These are phyloP conservation scores for Geosmithia morbida DNA, from an alignment of 2,329 filamentous ascomycete genomes.

Conservation along the genomic window DNA sequence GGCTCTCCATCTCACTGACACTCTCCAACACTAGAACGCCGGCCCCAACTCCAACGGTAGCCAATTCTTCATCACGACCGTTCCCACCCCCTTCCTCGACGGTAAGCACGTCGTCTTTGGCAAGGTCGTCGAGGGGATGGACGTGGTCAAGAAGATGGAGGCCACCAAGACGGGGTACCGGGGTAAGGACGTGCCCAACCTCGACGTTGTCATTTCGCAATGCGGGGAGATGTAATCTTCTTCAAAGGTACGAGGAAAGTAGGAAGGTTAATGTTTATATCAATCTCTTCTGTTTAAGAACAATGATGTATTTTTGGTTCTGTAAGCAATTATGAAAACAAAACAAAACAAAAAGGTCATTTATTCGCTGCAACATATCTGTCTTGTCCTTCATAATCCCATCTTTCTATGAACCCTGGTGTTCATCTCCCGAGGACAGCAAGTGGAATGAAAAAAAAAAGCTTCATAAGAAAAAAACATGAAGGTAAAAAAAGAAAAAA, in stretches of 20 bases:
- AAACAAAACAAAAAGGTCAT: no score
- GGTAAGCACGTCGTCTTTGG: conserved; percentile 94
- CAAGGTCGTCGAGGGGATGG: conserved; percentile 77
- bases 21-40: conserved; percentile 47
- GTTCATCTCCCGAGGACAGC: neutral
- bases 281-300: no score
- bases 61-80: conserved; percentile 95
- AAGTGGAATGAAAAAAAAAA: neutral
- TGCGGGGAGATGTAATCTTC: conserved; percentile 97
- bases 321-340: no score
- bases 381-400: no score
- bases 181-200: conserved; percentile 64
- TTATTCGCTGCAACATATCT: no score
- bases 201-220: conserved; percentile 72
- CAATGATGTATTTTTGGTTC: no score
- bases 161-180: conserved; percentile 66
- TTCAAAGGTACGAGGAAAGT: no score
- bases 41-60: conserved; percentile 87
- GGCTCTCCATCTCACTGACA: neutral
- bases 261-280: no score
- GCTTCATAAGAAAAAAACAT: neutral
- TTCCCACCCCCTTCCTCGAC: conserved; percentile 75
- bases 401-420: no score
- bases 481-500: no score
- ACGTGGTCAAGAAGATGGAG: conserved; percentile 86